Evolutionary conservation across 1,284 basidiomycete species (phyloP).

Genomic region (Bondarzewia mesenterica): DNA sequence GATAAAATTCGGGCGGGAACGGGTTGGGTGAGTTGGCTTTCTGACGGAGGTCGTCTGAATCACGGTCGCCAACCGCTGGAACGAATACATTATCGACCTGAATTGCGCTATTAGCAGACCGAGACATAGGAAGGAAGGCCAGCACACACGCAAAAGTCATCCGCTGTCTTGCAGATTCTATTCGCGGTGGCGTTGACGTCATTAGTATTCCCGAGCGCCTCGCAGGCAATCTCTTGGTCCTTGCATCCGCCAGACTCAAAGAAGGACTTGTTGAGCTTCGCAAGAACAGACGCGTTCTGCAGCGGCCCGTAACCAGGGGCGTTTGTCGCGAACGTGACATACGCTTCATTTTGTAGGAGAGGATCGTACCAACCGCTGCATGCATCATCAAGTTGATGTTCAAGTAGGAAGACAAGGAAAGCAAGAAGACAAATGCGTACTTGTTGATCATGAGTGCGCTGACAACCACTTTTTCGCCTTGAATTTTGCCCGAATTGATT

Average conservation of each 20-base stretch:
- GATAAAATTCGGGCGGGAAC: conserved; percentile 52
- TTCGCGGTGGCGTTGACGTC: conserved; percentile 33
- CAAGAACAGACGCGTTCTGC: conserved; percentile 17
- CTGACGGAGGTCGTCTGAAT: conserved; percentile 50
- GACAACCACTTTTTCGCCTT: conserved; percentile 31
- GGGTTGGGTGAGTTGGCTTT: conserved; percentile 31
- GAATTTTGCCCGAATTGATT: conserved; percentile 34
- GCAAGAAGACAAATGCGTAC: not conserved
- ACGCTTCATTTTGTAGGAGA: conserved; percentile 52
- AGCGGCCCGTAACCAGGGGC: not conserved
- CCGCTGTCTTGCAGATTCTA: conserved; percentile 37
- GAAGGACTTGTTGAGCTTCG: conserved; percentile 38
- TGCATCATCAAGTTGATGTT: not conserved
- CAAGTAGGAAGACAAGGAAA: not conserved
- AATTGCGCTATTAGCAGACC: not conserved
- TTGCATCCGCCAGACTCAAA: conserved; percentile 41
- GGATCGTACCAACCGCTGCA: conserved; percentile 61
- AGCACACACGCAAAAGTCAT: not conserved
- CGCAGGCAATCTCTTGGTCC: conserved; percentile 45
- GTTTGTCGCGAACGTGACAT: conserved; percentile 41
- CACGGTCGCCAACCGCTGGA: conserved; percentile 43
- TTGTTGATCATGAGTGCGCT: conserved; percentile 34
- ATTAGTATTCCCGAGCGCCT: conserved; percentile 37
- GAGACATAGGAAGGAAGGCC: not conserved
- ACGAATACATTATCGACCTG: conserved; percentile 40